Conservation (phyloP, 2,329 filamentous ascomycete species). For the Fusarium nelsonii region DNA sequence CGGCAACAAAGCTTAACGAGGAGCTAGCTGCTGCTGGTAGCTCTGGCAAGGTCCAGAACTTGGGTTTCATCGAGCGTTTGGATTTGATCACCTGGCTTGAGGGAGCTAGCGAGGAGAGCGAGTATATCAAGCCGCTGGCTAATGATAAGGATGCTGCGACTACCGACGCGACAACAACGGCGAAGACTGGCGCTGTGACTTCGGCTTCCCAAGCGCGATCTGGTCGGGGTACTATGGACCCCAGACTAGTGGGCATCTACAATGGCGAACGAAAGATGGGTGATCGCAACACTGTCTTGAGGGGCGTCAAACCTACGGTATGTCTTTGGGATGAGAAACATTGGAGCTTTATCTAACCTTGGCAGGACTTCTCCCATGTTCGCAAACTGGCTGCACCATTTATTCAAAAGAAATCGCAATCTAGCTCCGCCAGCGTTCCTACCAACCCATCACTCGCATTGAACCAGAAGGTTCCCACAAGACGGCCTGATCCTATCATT, state of each 20-base stretch:
- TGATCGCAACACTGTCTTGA: constrained; percentile 87
- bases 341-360: constrained; percentile 17
- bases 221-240: constrained; percentile 78
- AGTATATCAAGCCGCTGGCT: constrained; percentile 89
- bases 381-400: constrained; percentile 86
- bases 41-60: constrained; percentile 80
- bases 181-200: constrained; percentile 56
- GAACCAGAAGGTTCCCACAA: constrained; percentile 64
- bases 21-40: constrained; percentile 73
- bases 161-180: constrained; percentile 55
- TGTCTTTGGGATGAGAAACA: constrained; percentile 48
- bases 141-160: constrained; percentile 67
- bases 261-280: constrained; percentile 91
- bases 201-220: constrained; percentile 63
- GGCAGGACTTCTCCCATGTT: constrained; percentile 91
- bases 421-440: constrained; percentile 54
- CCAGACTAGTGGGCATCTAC: constrained; percentile 88
- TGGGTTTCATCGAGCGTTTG: constrained; percentile 90
- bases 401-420: constrained; percentile 71
- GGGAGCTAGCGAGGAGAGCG: constrained; percentile 88
- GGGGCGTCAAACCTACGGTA: constrained; percentile 90
- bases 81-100: constrained; percentile 95
- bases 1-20: constrained; percentile 83
- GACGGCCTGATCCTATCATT: constrained; percentile 86
- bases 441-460: constrained; percentile 63